Base-by-base conservation (phyloP, 805 yeast species). In the Wickerhamomyces tratensis region DNA sequence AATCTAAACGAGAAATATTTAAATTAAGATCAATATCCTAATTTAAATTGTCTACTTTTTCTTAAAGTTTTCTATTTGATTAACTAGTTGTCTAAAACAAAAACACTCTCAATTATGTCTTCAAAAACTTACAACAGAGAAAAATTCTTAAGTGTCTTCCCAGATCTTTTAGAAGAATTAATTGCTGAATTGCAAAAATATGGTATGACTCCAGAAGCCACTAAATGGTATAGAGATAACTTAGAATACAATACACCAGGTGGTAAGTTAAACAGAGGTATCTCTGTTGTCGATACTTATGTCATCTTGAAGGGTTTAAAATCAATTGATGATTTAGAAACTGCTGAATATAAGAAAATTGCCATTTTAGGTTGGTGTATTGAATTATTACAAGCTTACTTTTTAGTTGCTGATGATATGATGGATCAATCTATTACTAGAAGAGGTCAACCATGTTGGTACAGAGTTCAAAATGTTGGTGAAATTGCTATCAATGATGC, bases 361-460 rank as follows among this genome's bases (percentile, higher is more conserved):
- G 93, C 97, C 9, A 69, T 89, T 40, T 72, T 93, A 50, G 98
- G 98, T 25, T 93, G 98, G 98, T 74, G 87, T 53, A 79, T 93
- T 52, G 98, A 93, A 68, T 73, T 93, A 50, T 72, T 91, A 53
- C 98, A 91, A 68, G 98, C 97, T 2, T 93, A 86, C 63, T 93
- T 93, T 72, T 74, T 93, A 56, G 98, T 93, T 44, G 94, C 98
- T 31, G 98, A 93, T 63, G 98, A 93, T 62, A 93, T 93, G 79
- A 93, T 93, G 98, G 98, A 93, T 64, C 78, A 79, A 52, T 85
- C 96, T 33, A 83, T 86, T 63, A 93, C 98, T 36, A 85, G 98
- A 74, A 82, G 98, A 64, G 98, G 97, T 46, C 97, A 91, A 67
- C 93, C 96, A 51, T 93, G 98, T 67, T 93, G 98, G 98, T 93